Evolutionary conservation across 371 early-diverging fungal species (phyloP), one percentile per base, ranked within the genome.

Genomic region (Mortierella sp.): DNA sequence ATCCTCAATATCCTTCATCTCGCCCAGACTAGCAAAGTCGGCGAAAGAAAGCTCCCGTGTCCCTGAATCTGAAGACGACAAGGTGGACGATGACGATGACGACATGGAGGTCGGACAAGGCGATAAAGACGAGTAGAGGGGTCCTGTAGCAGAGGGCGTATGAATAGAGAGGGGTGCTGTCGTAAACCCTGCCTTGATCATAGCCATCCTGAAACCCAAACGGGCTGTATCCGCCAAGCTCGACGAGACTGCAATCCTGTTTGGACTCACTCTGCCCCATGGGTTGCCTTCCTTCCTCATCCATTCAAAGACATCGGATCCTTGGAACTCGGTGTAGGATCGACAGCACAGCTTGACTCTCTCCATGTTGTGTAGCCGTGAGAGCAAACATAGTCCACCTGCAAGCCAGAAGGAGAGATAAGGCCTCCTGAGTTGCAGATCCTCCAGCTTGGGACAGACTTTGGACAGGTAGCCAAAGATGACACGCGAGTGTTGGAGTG

Each of bases 1-100:
- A 28, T 66, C 66, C 30, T 58, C 66, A 39, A 66, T 53, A 47
- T 66, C 66, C 54, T 54, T 58, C 48, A 66, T 58, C 16, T 54
- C 54, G 2, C 66, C 66, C 54, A 66, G 16, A 12, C 21, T 51
- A n/a, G 46, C 53, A 58, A 66, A 56, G 23, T 63, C 56, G 1
- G 27, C 38, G 1, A 63, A 9, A 14, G 34, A 31, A 1, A 63
- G 43, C 30, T 63, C 64, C 1, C 34, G 23, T 6, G 24, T 52
- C 30, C 34, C 10, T 28, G 24, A 21, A 31, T 38, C 31, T 8
- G 26, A 48, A 21, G 5, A 3, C n/a, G 61, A n/a, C n/a, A 23
- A n/a, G 51, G 24, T 26, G 54, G 8, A n/a, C 21, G 47, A 48
- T 39, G 53, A 31, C 2, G 41, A 26, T 1, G 49, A 16, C n/a